Evolutionary conservation across 2,329 filamentous ascomycete genomes (phyloP).

Genomic region (Mariannaea sp.): DNA sequence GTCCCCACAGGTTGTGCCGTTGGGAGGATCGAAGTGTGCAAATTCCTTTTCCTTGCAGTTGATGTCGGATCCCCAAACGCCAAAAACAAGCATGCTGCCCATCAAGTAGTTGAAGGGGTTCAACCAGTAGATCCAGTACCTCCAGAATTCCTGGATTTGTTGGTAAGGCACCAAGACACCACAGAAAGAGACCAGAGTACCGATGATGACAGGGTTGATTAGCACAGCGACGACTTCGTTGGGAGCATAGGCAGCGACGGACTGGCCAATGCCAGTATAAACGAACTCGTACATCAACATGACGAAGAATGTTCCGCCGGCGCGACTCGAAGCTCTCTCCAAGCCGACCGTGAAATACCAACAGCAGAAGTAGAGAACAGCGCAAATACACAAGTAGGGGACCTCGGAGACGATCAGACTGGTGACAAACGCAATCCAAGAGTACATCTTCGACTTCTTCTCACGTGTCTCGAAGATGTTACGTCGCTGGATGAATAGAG

Average conservation of each 20-base stretch:
- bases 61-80: slow-evolving; percentile 52
- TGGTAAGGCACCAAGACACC: slow-evolving; percentile 73
- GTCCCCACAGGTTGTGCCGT: slow-evolving; percentile 58
- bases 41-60: slow-evolving; percentile 55
- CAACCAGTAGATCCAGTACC: slow-evolving; percentile 66
- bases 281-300: slow-evolving; percentile 65
- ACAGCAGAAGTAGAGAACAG: slow-evolving; percentile 54
- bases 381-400: slow-evolving; percentile 52
- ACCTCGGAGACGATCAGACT: slow-evolving; percentile 55
- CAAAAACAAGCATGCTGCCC: slow-evolving; percentile 59
- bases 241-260: slow-evolving; percentile 65
- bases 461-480: slow-evolving; percentile 64
- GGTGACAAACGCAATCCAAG: slow-evolving; percentile 62
- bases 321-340: slow-evolving; percentile 47
- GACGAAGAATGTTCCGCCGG: slow-evolving; percentile 58
- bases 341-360: slow-evolving; percentile 66
- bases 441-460: slow-evolving; percentile 66
- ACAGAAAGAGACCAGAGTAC: slow-evolving; percentile 70
- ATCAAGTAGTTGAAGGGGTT: slow-evolving; percentile 68
- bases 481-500: slow-evolving; percentile 60
- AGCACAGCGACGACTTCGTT: slow-evolving; percentile 64
- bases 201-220: slow-evolving; percentile 60
- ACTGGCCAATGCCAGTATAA: slow-evolving; percentile 65
- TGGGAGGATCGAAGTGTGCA: slow-evolving; percentile 56
- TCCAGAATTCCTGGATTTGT: slow-evolving; percentile 69